Evolutionary conservation across 2,329 filamentous ascomycete genomes (phyloP), one percentile per base, ranked within the genome.

Genomic region (Aureobasidium sp.): DNA sequence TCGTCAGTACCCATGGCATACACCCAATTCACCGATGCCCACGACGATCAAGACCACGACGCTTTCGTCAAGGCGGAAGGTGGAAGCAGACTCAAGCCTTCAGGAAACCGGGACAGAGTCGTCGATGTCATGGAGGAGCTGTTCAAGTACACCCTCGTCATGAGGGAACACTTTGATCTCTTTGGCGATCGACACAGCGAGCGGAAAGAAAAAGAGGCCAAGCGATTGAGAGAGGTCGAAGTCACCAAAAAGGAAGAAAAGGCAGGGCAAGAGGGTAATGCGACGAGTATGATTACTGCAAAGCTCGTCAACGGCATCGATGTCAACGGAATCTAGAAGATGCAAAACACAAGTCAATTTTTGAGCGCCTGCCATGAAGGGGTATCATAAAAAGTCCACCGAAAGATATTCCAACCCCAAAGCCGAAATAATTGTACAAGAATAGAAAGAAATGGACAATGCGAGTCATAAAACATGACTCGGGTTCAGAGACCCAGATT

Each of bases 121-220:
- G 84, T 87, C 1, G 84, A 87, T 73, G 86, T 83, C 65, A 87
- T 87, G 81, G 86, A 88, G 73, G 86, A 88, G 70, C 81, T 88
- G 71, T 85, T 88, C 4, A 87, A 88, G 70, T 87, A 86, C 68
- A 87, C 84, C 0, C 78, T 88, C 31, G 65, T 88, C 1, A 87
- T 88, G 84, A 74, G 84, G 59, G 80, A 81, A 27, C 82, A 86
- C 66, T 80, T 86, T 65, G 79, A 79, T 29, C 70, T 87, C 2
- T 87, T 88, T 69, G 79, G 76, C 1, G 85, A 88, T 73, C 76
- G 86, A 9, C 87, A 76, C 64, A 87, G 85, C 69, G 85, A 88
- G 70, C 74, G 85, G 25, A 73, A 74, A 66, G 79, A 81, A 68
- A 72, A 68, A 49, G 65, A 66, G 48, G 64, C 55, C 12, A 74